Base-by-base conservation (phyloP, 1,284 basidiomycete species). In the Polyporus tsugae region DNA sequence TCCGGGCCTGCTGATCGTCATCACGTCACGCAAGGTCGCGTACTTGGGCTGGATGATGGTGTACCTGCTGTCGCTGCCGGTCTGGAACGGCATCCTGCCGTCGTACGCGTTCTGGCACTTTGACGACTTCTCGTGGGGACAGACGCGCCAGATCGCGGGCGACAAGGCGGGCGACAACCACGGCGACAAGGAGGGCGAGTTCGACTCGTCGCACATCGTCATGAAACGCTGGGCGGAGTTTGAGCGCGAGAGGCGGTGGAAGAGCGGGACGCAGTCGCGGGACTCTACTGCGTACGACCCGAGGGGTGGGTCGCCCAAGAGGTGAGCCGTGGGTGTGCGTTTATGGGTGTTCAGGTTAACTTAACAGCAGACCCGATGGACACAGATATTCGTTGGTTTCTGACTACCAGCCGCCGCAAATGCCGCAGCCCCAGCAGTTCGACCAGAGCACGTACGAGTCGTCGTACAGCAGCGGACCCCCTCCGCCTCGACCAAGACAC, bases 191-290 rank as follows among this genome's bases (percentile, higher is more conserved):
- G 93, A 96, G 69, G 98, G 97, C 80, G 93, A 94, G 78, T 99
- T 99, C 77, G 97, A 99, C 82, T 96, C 96, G 44, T 89, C 90
- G 62, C 90, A 97, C 82, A 99, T 99, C 77, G 93, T 97, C 49
- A 99, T 99, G 98, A 99, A 99, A 86, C 90, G 96, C 61, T 99
- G 97, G 97, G 95, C 91, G 61, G 98, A 99, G 82, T 99, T 98
- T 80, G 98, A 99, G 84, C 87, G 97, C 64, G 98, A 99, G 76
- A 85, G 97, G 73, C 87, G 97, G 72, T 98, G 95, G 94, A 96
- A 92, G 87, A 92, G 83, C 75, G 95, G 95, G 19, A 90, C 88
- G 10, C 89, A 91, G 73, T 95, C 94, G 19, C 87, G 93, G 71
- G 96, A 98, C 78, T 96, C 95, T 17, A 85, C 84, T 2, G 86